A percentile compares a stretch with the other conserved stretches of the same genome.
Conservation (phyloP, 805 yeast genomes). For the Sugiyamaella lignohabitans region DNA sequence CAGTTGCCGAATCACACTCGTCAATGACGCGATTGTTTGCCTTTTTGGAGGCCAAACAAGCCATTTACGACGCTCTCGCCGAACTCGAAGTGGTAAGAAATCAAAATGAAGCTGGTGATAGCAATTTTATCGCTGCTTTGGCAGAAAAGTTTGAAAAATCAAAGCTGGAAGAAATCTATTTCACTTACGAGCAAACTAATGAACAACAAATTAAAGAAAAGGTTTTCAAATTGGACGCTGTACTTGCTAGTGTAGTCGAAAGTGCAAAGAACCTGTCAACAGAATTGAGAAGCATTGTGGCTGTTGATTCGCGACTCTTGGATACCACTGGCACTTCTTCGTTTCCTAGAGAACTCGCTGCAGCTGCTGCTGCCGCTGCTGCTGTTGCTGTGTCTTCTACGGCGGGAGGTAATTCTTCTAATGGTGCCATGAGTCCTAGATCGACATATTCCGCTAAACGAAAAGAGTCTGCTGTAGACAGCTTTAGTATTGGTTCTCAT, state of each 20-base stretch:
- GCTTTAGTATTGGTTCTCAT: conserved; percentile 5
- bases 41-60: conserved; percentile 68
- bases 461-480: conserved; percentile 7
- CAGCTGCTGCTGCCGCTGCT: conserved; percentile 6
- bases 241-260: conserved; percentile 2
- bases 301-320: conserved; percentile 4
- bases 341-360: not conserved
- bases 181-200: conserved; percentile 12
- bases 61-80: conserved; percentile 40
- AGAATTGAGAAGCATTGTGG: conserved; percentile 5
- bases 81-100: conserved; percentile 10
- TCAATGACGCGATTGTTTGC: conserved; percentile 42
- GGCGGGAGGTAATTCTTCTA: not conserved
- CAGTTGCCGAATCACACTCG: conserved; percentile 7
- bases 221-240: conserved; percentile 5
- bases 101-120: conserved; percentile 14
- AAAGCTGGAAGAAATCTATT: conserved; percentile 16
- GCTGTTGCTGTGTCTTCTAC: not conserved
- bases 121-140: conserved; percentile 17
- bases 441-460: conserved; percentile 4
- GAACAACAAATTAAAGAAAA: conserved; percentile 14
- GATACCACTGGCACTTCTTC: not conserved
- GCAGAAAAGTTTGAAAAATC: conserved; percentile 14
- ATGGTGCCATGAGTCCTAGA: not conserved
- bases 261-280: conserved; percentile 7